Evolutionary conservation across 1,139 yeast genomes (phyloP).

Genomic region (Geotrichum histeridarum): DNA sequence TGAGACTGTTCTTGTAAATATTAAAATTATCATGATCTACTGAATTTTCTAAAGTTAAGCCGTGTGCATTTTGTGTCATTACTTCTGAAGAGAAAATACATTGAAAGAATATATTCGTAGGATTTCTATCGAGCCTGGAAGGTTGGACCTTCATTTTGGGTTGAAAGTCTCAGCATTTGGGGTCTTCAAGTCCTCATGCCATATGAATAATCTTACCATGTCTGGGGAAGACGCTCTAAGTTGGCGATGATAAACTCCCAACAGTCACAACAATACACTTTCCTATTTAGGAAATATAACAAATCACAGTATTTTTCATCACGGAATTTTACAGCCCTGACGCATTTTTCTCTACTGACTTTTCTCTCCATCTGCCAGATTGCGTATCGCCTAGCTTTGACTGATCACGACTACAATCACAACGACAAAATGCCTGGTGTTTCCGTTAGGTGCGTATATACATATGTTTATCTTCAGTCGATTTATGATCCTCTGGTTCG

Average conservation of each 20-base stretch:
- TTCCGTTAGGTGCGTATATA: slow-evolving; percentile 83
- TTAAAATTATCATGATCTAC: background rate
- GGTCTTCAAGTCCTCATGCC: too few relatives aligned
- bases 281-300: background rate
- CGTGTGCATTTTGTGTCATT: too few relatives aligned
- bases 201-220: too few relatives aligned
- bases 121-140: too few relatives aligned
- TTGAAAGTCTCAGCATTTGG: too few relatives aligned
- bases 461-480: background rate
- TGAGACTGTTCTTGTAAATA: background rate
- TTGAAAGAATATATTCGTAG: background rate
- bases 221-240: too few relatives aligned
- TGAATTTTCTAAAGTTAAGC: background rate
- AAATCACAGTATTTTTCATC: background rate
- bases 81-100: background rate
- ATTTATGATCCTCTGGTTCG: too few relatives aligned
- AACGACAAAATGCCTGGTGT: slow-evolving; percentile 86
- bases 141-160: too few relatives aligned
- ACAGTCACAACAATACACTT: background rate
- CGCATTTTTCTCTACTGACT: slow-evolving; percentile 3
- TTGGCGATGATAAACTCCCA: background rate
- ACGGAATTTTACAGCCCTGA: background rate
- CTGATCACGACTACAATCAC: slow-evolving; percentile 17
- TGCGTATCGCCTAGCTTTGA: slow-evolving; percentile 16
- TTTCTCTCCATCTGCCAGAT: slow-evolving; percentile 7